Evolutionary conservation across 192 early-diverging fungal genomes (phyloP).

Genomic region (Podila epicladia): DNA sequence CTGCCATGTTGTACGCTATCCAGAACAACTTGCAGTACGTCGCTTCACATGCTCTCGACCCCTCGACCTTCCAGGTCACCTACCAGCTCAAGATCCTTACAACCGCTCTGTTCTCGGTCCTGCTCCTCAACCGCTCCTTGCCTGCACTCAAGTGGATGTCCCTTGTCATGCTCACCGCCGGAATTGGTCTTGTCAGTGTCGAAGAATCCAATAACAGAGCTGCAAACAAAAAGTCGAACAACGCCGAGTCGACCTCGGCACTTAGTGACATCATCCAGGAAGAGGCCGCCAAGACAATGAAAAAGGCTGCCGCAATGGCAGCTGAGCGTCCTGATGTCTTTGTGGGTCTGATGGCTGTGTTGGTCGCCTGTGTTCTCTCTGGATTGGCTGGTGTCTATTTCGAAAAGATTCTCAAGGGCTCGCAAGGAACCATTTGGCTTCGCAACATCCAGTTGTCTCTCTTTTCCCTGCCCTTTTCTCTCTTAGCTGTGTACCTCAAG

Average conservation of each 20-base stretch:
- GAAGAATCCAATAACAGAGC: conserved; percentile 56
- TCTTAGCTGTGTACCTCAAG: conserved; percentile 81
- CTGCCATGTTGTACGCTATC: conserved; percentile 90
- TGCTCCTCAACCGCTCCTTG: conserved; percentile 78
- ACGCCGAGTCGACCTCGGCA: conserved; percentile 1
- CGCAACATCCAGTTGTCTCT: conserved; percentile 94
- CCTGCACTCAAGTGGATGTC: conserved; percentile 84
- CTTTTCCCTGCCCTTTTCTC: conserved; percentile 83
- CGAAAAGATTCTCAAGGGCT: conserved; percentile 96
- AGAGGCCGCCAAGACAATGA: conserved; percentile 4
- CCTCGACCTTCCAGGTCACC: conserved; percentile 96
- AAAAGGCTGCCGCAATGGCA: conserved; percentile 10
- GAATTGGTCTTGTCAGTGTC: conserved; percentile 89
- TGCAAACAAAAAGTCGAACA: conserved; percentile 8
- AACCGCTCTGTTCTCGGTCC: conserved; percentile 92
- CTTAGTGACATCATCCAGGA: conserved; percentile 16
- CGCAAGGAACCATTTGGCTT: conserved; percentile 82
- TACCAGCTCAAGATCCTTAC: conserved; percentile 99
- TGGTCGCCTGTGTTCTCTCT: conserved; percentile 87
- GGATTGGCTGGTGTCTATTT: conserved; percentile 98
- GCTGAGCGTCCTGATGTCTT: conserved; percentile 61
- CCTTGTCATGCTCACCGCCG: conserved; percentile 83
- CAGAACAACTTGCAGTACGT: conserved; percentile 98
- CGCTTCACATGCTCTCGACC: conserved; percentile 86
- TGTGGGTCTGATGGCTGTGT: conserved; percentile 82